These are phyloP conservation scores for Volvox africanus DNA, from an alignment of 139 green algal genomes.

Conservation along the genomic window DNA sequence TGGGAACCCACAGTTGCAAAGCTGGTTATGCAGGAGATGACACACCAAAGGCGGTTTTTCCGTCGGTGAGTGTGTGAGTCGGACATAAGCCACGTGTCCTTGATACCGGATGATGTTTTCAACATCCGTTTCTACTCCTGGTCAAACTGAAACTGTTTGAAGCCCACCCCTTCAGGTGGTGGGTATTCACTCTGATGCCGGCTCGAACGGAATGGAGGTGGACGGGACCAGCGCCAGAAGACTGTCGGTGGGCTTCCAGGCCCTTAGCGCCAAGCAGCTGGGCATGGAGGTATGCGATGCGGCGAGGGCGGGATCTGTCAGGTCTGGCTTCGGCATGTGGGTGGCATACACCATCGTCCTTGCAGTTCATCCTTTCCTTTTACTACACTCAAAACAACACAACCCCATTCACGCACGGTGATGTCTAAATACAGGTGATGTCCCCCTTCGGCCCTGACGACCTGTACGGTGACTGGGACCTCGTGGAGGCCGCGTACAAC, in stretches of 20 bases:
- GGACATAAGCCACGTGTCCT: not conserved
- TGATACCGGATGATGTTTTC: not conserved
- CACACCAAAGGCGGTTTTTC: slow-evolving; percentile 93
- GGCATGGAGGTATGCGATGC: slow-evolving; percentile 70
- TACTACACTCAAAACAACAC: too few species aligned
- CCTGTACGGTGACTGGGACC: slow-evolving; percentile 83
- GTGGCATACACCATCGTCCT: too few species aligned
- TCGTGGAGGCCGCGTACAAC: slow-evolving; percentile 79
- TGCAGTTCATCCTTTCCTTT: too few species aligned
- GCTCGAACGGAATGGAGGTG: slow-evolving; percentile 14
- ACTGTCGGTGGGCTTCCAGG: slow-evolving; percentile 46
- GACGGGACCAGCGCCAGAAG: slow-evolving; percentile 21
- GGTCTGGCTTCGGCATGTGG: too few species aligned
- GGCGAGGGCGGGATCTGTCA: not conserved
- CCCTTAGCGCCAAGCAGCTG: slow-evolving; percentile 61
- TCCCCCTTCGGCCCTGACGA: slow-evolving; percentile 72
- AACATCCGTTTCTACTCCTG: not conserved
- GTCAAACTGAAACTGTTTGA: too few species aligned
- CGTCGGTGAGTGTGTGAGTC: slow-evolving; percentile 68
- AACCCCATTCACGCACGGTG: too few species aligned
- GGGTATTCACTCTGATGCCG: not conserved
- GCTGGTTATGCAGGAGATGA: slow-evolving; percentile 97
- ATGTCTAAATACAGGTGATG: slow-evolving; percentile 62
- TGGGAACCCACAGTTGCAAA: slow-evolving; percentile 85
- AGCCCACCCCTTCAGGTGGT: slow-evolving; percentile 3